phyloP scores from a whole-genome alignment of 371 early-diverging fungal species.

The Chytridiales sp. region DNA sequence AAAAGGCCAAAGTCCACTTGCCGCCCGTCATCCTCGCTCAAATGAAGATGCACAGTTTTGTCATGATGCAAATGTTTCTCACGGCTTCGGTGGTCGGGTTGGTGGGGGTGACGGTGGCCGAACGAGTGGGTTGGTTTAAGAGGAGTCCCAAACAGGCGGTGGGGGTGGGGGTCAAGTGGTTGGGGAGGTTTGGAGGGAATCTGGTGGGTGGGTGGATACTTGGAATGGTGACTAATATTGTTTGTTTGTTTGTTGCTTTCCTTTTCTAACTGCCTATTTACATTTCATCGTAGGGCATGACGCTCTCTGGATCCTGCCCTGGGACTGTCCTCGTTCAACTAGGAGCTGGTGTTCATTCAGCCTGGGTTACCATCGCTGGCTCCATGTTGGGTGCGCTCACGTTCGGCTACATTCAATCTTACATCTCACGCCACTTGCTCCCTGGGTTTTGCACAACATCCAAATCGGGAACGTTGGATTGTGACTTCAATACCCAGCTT shows the following conservation, averaged over 20 bases:
- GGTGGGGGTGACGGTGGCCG: constrained; percentile 3
- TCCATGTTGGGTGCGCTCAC: constrained; percentile 17
- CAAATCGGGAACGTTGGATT: no score
- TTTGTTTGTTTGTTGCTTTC: constrained; percentile 7
- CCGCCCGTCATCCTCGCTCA: constrained; percentile 32
- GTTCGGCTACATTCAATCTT: constrained; percentile 25
- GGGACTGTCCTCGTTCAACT: constrained; percentile 34
- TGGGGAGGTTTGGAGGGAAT: constrained; percentile 15
- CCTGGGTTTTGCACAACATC: no score
- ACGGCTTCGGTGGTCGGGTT: constrained; percentile 23
- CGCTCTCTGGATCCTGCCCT: constrained; percentile 36
- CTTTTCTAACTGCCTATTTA: constrained; percentile 1
- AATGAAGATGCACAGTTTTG: constrained; percentile 24
- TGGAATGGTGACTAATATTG: constrained; percentile 13
- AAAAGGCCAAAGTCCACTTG: constrained; percentile 33
- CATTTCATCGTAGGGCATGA: constrained; percentile 26
- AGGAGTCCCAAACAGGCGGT: constrained; percentile 13
- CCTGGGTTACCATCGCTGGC: constrained; percentile 15
- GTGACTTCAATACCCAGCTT: no score
- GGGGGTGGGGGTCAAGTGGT: background rate
- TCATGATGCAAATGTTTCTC: constrained; percentile 35
- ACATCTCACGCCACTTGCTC: no score
- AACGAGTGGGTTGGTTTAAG: constrained; percentile 14
- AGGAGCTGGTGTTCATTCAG: constrained; percentile 19
- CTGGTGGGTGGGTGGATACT: constrained; percentile 22